A percentile compares a stretch with the other conserved stretches of the same genome.
Evolutionary conservation across 1,139 yeast species (phyloP).

Genomic region (Scheffersomyces stambukii): DNA sequence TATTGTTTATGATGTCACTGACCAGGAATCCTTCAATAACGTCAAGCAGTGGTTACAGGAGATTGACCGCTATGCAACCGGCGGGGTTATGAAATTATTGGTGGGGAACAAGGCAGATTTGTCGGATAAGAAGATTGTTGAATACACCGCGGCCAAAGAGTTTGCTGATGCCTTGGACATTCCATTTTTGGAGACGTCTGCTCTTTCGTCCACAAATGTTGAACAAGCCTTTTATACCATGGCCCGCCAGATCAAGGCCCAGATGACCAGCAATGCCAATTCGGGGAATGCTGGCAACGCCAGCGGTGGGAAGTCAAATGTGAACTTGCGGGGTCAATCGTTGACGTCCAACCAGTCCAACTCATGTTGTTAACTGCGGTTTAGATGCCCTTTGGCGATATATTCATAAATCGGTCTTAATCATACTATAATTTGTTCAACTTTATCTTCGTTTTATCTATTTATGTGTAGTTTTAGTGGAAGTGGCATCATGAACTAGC

Average conservation of each 20-base stretch:
- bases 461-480: too few species aligned
- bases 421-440: slow-evolving; percentile 1
- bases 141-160: slow-evolving; percentile 94
- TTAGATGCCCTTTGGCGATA: not conserved
- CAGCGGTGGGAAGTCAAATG: slow-evolving; percentile 64
- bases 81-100: slow-evolving; percentile 91
- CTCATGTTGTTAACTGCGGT: slow-evolving; percentile 67
- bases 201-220: slow-evolving; percentile 91
- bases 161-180: slow-evolving; percentile 95
- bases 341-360: slow-evolving; percentile 62
- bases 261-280: slow-evolving; percentile 70
- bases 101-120: slow-evolving; percentile 98
- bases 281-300: slow-evolving; percentile 32
- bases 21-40: slow-evolving; percentile 94
- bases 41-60: slow-evolving; percentile 99
- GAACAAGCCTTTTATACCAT: slow-evolving; percentile 98
- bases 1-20: slow-evolving; percentile 96
- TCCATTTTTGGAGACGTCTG: slow-evolving; percentile 95
- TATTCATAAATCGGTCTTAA: not conserved
- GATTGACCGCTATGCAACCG: slow-evolving; percentile 96
- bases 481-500: too few species aligned
- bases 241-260: slow-evolving; percentile 98
- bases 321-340: slow-evolving; percentile 86
- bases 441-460: slow-evolving; percentile 1
- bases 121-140: slow-evolving; percentile 91